Evolutionary conservation across 176 grass and related monocot genomes (phyloP).

Genomic region (Typha latifolia): DNA sequence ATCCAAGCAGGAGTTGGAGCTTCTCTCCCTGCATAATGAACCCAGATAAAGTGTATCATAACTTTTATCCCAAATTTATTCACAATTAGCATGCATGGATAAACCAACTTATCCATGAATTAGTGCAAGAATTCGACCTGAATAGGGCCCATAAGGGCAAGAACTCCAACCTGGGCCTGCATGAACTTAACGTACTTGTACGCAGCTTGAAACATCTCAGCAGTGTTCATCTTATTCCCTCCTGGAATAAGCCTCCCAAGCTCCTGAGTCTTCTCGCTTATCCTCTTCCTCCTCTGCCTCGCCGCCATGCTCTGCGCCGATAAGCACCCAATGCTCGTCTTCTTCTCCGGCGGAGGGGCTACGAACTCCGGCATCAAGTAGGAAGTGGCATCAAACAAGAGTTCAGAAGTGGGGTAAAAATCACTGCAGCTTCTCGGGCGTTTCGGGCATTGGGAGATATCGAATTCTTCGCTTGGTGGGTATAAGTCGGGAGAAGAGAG

Average conservation of each 20-base stretch:
- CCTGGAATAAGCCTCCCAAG: slow-evolving; percentile 62
- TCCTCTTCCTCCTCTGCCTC: slow-evolving; percentile 63
- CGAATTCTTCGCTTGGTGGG: background rate
- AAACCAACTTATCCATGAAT: background rate
- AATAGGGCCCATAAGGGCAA: slow-evolving; percentile 36
- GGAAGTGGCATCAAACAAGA: background rate
- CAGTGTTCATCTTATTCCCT: slow-evolving; percentile 51
- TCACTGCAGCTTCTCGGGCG: background rate
- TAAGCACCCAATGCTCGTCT: background rate
- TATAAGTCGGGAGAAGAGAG: background rate
- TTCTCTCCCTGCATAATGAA: slow-evolving; percentile 13
- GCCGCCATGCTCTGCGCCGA: slow-evolving; percentile 35
- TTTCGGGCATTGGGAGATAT: slow-evolving; percentile 14
- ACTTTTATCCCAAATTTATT: background rate
- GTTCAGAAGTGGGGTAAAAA: background rate
- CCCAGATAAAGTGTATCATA: background rate
- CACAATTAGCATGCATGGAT: background rate
- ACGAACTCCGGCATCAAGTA: slow-evolving; percentile 2
- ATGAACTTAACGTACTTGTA: slow-evolving; percentile 58
- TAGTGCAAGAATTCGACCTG: slow-evolving; percentile 24
- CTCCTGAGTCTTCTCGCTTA: slow-evolving; percentile 67
- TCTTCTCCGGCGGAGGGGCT: slow-evolving; percentile 5
- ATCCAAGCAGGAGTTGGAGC: slow-evolving; percentile 36
- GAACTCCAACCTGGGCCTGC: slow-evolving; percentile 64
- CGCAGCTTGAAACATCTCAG: slow-evolving; percentile 63